Base-by-base conservation (phyloP, 352 stramenopile genomes). In the Globisporangium viniferum region DNA sequence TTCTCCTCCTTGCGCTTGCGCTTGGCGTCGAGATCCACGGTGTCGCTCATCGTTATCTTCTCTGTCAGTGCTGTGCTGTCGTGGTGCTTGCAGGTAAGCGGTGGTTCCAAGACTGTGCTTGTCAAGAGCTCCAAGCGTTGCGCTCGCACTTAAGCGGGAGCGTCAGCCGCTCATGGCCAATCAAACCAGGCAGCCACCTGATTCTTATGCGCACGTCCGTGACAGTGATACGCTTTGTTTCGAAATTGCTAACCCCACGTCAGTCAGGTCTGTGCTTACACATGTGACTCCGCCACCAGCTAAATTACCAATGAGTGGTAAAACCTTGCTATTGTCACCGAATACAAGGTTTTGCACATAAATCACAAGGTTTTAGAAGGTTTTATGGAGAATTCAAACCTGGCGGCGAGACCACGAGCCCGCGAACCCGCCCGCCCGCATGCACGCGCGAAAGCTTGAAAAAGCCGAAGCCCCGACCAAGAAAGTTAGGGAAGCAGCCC, bases 1-100 rank as follows among this genome's bases (percentile, higher is more conserved):
- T 82, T 76, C 71, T 73, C 71, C 24, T 74, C 60, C 62, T 76
- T 80, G 68, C 64, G 62, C 65, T 73, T 39, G 24, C 31, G 54
- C 56, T 86, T 88, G 46, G 71, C 69, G 58, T 79, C 71, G 57
- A 54, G 39, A 22, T 54, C 71, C 27, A 73, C 58, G 59, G 65
- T 24, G 31, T 29, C 66, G 39, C 44, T 73, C 69, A 64, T 67
- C 56, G 7, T 78, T 56, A 59, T 55, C 14, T 53, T 14, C 36
- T 36, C 2, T 33, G 18, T 39, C 24, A 29, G 53, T 46, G 9
- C 24, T n/a, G 15, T 61, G 49, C 39, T 62, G 35, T 48, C 15
- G 22, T 20, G n/a, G 53, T 22, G 41, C 15, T 61, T 46, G 10
- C 8, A 10, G 33, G 33, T 5, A 39, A 10, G 33, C 33, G 33